Evolutionary conservation across 495 filamentous ascomycete genomes (phyloP).

Genomic region (Daldinia caldariorum): DNA sequence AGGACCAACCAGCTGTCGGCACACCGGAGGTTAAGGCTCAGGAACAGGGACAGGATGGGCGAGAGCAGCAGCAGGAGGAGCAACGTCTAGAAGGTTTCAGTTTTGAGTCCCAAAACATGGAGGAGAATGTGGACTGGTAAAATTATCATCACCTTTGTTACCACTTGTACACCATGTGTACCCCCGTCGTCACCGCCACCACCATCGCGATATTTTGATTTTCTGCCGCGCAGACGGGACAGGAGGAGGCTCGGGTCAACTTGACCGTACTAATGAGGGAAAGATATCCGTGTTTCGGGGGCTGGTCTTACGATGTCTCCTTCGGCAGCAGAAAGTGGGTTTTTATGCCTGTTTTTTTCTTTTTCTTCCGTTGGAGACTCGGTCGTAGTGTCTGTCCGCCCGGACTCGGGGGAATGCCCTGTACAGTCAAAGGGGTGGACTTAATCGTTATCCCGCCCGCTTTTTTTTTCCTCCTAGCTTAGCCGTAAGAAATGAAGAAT

Average conservation of each 20-base stretch:
- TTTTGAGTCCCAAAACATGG: background rate
- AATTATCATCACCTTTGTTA: slow-evolving; percentile 13
- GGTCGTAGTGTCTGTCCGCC: slow-evolving; percentile 47
- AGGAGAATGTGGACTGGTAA: background rate
- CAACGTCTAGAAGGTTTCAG: background rate
- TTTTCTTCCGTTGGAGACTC: slow-evolving; percentile 54
- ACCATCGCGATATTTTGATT: slow-evolving; percentile 21
- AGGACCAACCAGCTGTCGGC: slow-evolving; percentile 48
- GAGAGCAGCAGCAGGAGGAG: no score
- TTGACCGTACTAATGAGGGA: slow-evolving; percentile 93
- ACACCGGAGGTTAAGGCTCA: background rate
- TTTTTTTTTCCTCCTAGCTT: slow-evolving; percentile 35
- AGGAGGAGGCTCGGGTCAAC: slow-evolving; percentile 51
- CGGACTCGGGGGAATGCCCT: slow-evolving; percentile 86
- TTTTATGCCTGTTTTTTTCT: slow-evolving; percentile 43
- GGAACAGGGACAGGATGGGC: background rate
- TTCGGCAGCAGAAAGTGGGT: slow-evolving; percentile 13
- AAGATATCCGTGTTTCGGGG: slow-evolving; percentile 74
- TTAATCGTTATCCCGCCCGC: slow-evolving; percentile 63
- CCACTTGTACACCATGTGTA: slow-evolving; percentile 1
- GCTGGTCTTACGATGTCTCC: slow-evolving; percentile 1
- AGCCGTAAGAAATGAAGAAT: slow-evolving; percentile 23
- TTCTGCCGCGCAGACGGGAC: slow-evolving; percentile 11
- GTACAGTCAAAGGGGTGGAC: slow-evolving; percentile 69
- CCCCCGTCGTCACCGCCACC: no score